These are phyloP conservation scores for Lepidium sativum DNA, from an alignment of 345 rosid species.

Conservation along the genomic window DNA sequence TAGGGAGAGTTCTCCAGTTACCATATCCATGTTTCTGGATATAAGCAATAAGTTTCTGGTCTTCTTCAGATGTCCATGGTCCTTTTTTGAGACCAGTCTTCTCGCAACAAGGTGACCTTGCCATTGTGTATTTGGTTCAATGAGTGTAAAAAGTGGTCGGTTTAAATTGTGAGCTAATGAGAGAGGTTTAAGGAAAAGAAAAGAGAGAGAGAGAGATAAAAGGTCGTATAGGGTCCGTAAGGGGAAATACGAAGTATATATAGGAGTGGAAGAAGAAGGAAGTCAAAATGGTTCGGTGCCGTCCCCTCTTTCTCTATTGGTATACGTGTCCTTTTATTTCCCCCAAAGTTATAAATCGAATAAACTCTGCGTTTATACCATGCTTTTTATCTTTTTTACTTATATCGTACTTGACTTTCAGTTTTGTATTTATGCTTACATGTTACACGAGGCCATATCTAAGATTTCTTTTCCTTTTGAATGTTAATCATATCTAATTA, in stretches of 20 bases:
- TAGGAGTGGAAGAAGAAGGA: slow-evolving; percentile 26
- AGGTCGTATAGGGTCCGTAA: slow-evolving; percentile 31
- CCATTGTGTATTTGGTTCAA: slow-evolving; percentile 34
- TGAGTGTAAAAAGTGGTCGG: background rate
- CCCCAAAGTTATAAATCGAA: background rate
- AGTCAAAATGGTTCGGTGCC: slow-evolving; percentile 92
- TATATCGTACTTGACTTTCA: background rate
- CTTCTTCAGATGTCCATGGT: slow-evolving; percentile 91
- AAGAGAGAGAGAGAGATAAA: slow-evolving; percentile 16
- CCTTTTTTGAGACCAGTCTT: slow-evolving; percentile 76
- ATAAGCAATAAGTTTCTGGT: slow-evolving; percentile 55
- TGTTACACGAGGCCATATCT: background rate
- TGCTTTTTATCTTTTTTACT: background rate
- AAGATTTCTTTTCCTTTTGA: too few species aligned
- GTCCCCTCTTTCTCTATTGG: slow-evolving; percentile 39
- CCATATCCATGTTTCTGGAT: slow-evolving; percentile 75
- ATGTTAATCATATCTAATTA: background rate
- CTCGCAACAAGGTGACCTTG: slow-evolving; percentile 79
- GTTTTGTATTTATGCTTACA: background rate
- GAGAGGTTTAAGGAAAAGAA: background rate
- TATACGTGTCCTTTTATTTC: slow-evolving; percentile 51
- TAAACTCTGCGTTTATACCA: background rate
- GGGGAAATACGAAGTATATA: slow-evolving; percentile 32
- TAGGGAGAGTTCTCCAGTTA: slow-evolving; percentile 83
- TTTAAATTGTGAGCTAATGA: background rate